Evolutionary conservation across 2,329 filamentous ascomycete genomes (phyloP).

Genomic region (Aspergillus sp.): DNA sequence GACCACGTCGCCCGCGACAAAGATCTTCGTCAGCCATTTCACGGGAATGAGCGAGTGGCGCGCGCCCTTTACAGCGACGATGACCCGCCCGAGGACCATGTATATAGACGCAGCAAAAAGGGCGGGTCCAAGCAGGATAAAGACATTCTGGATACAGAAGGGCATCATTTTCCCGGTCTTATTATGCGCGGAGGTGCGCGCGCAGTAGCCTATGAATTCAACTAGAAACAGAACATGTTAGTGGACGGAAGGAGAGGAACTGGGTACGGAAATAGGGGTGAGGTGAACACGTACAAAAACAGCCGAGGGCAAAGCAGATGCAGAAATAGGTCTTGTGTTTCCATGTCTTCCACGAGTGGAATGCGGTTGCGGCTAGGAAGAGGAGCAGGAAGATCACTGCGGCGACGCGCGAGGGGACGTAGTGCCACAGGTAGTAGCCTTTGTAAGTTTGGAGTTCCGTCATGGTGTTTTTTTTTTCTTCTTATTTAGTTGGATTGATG

Average conservation of each 20-base stretch:
- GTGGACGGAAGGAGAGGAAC: too few relatives aligned
- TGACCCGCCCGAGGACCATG: constrained; percentile 3
- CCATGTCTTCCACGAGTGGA: constrained; percentile 17
- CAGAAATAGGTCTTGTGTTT: constrained; percentile 22
- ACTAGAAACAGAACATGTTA: constrained; percentile 33
- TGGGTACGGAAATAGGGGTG: too few relatives aligned
- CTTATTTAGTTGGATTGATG: too few relatives aligned
- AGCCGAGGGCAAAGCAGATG: constrained; percentile 43
- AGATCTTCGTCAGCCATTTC: constrained; percentile 18
- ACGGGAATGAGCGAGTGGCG: background rate
- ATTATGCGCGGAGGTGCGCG: background rate
- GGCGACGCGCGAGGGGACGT: background rate
- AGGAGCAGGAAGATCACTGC: background rate
- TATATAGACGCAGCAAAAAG: constrained; percentile 43
- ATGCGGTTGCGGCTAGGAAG: constrained; percentile 4
- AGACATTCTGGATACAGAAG: constrained; percentile 35
- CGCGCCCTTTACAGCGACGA: background rate
- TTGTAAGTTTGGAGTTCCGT: background rate
- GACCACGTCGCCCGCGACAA: constrained; percentile 33
- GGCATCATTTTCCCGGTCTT: constrained; percentile 13
- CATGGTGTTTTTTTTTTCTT: too few relatives aligned
- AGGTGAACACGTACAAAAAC: constrained; percentile 15
- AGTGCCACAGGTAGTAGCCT: background rate
- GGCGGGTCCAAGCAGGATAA: constrained; percentile 40
- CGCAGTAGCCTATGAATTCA: constrained; percentile 39